Conservation (phyloP, 2,329 filamentous ascomycete genomes). For the Lasiodiplodia theobromae region DNA sequence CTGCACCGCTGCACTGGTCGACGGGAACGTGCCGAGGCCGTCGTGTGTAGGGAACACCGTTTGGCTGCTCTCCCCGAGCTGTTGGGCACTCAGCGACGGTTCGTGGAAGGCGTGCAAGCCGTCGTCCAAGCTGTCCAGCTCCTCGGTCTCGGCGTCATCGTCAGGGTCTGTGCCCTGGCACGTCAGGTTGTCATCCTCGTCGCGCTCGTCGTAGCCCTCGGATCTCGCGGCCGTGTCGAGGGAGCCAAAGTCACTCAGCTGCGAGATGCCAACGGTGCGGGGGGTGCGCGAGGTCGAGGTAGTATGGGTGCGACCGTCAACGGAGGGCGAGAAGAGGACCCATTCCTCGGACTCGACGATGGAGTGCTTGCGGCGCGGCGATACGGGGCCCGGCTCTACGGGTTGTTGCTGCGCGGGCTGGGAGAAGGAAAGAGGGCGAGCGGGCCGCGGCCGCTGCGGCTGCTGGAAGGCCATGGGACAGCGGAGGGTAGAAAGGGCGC, state of each 20-base stretch:
- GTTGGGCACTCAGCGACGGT: conserved; percentile 45
- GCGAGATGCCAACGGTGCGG: conserved; percentile 73
- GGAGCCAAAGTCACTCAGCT: conserved; percentile 81
- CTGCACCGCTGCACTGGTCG: conserved; percentile 65
- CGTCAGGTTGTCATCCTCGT: conserved; percentile 52
- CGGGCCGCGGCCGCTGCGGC: conserved; percentile 45
- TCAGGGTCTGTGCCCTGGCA: conserved; percentile 52
- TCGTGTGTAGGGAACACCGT: conserved; percentile 90
- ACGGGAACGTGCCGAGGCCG: conserved; percentile 85
- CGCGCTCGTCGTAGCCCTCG: conserved; percentile 55
- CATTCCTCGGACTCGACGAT: conserved; percentile 86
- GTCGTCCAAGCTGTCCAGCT: conserved; percentile 92
- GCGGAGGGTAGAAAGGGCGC: neutral
- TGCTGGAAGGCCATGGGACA: conserved; percentile 48
- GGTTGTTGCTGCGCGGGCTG: conserved; percentile 34
- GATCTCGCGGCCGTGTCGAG: conserved; percentile 73
- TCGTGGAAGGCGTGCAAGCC: conserved; percentile 88
- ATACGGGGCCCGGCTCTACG: conserved; percentile 33
- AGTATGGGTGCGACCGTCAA: conserved; percentile 71
- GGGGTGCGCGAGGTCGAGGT: conserved; percentile 69
- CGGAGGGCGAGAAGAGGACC: conserved; percentile 82
- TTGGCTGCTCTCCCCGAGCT: conserved; percentile 62
- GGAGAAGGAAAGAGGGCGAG: conserved; percentile 45
- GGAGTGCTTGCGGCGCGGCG: conserved; percentile 52
- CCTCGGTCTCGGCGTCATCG: conserved; percentile 70